Conservation (phyloP, 805 yeast species). For the Barnettozyma botsteinii region DNA sequence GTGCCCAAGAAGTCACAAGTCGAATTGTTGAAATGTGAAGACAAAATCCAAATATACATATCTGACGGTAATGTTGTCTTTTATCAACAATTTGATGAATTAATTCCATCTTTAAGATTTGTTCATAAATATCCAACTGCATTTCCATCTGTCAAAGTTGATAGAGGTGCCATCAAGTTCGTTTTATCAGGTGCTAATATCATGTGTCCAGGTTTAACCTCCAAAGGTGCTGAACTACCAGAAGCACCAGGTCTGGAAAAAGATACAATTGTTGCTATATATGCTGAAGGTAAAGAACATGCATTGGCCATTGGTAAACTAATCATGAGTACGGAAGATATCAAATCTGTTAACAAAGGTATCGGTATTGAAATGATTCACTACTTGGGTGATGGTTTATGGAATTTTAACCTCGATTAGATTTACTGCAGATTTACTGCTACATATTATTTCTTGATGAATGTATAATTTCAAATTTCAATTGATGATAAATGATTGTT, state of each 20-base stretch:
- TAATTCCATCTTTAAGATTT: conserved; percentile 67
- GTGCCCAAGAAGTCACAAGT: conserved; percentile 87
- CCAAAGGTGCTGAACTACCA: conserved; percentile 79
- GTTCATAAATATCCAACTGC: conserved; percentile 79
- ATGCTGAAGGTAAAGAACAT: conserved; percentile 88
- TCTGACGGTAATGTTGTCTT: conserved; percentile 69
- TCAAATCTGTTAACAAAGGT: conserved; percentile 76
- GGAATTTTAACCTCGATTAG: conserved; percentile 54
- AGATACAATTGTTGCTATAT: conserved; percentile 71
- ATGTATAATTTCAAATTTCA: not conserved
- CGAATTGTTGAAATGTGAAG: conserved; percentile 80
- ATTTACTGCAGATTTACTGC: not conserved
- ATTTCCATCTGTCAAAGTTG: conserved; percentile 86
- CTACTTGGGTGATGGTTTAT: conserved; percentile 84
- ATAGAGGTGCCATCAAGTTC: conserved; percentile 93
- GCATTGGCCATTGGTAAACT: conserved; percentile 90
- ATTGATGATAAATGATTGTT: too few species aligned
- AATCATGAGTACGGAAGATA: conserved; percentile 84
- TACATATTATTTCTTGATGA: not conserved
- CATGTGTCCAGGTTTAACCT: conserved; percentile 94
- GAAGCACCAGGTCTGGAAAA: conserved; percentile 58
- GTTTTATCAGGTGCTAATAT: conserved; percentile 94
- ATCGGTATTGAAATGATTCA: conserved; percentile 82
- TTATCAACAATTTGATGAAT: conserved; percentile 74
- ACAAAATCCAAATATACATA: conserved; percentile 72